These are phyloP conservation scores for Globisporangium irregulare DNA, from an alignment of 352 stramenopile genomes.

Conservation along the genomic window DNA sequence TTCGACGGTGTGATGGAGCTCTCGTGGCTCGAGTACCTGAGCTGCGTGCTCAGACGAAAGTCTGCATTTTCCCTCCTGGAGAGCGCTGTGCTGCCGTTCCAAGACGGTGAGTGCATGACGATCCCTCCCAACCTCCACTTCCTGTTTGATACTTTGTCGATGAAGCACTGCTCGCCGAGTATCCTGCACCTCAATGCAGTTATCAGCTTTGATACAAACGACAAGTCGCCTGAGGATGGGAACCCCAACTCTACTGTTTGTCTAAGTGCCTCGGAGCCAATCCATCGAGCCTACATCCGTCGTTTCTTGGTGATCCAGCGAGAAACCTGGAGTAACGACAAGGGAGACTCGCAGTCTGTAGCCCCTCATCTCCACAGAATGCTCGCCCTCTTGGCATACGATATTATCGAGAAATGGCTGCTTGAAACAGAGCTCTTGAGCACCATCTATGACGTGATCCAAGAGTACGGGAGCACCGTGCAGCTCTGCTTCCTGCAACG, in stretches of 20 bases:
- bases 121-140: slow-evolving; percentile 61
- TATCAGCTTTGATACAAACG: slow-evolving; percentile 18
- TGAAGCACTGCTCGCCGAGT: slow-evolving; percentile 32
- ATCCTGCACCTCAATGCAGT: slow-evolving; percentile 31
- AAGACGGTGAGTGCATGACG: slow-evolving; percentile 54
- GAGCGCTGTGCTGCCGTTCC: slow-evolving; percentile 23
- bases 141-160: slow-evolving; percentile 48
- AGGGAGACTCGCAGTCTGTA: background rate
- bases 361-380: background rate
- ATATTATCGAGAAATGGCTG: slow-evolving; percentile 24
- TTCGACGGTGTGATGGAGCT: slow-evolving; percentile 41
- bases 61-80: background rate
- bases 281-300: slow-evolving; percentile 29
- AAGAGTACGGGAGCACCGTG: slow-evolving; percentile 29
- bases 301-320: slow-evolving; percentile 27
- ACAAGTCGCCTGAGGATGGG: background rate
- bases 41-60: slow-evolving; percentile 22
- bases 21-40: slow-evolving; percentile 40
- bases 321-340: background rate
- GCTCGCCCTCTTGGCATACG: slow-evolving; percentile 14
- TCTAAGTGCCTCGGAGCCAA: slow-evolving; percentile 7
- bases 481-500: slow-evolving; percentile 37
- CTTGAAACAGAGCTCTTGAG: slow-evolving; percentile 25
- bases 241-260: background rate
- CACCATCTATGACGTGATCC: slow-evolving; percentile 22